phyloP scores from a whole-genome alignment of 768 basidiomycete species.

The Tricholoma hemisulphureum region DNA sequence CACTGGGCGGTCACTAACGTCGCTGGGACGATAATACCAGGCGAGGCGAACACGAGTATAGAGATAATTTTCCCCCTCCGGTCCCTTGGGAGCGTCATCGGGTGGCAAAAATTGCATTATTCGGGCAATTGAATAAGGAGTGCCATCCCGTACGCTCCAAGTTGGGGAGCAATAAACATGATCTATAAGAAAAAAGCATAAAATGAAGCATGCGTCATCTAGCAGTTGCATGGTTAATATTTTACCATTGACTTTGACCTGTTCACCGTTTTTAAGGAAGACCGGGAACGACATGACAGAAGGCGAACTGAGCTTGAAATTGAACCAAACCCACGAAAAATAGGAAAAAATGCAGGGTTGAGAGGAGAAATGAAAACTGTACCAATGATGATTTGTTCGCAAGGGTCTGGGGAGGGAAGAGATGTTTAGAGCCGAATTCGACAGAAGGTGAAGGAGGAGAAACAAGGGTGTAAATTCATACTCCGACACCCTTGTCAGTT shows the following conservation, averaged over 20 bases:
- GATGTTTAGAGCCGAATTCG: constrained; percentile 23
- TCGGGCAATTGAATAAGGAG: constrained; percentile 92
- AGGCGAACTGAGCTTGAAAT: constrained; percentile 33
- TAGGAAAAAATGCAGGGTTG: constrained; percentile 22
- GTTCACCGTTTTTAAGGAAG: constrained; percentile 78
- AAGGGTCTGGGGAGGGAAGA: constrained; percentile 19
- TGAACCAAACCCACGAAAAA: constrained; percentile 31
- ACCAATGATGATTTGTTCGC: constrained; percentile 17
- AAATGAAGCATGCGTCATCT: constrained; percentile 3
- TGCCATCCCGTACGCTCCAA: constrained; percentile 90
- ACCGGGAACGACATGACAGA: constrained; percentile 46
- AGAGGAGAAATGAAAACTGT: constrained; percentile 18
- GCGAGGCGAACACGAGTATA: constrained; percentile 87
- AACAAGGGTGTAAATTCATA: constrained; percentile 40
- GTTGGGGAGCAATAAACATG: constrained; percentile 96
- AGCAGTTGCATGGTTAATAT: constrained; percentile 22
- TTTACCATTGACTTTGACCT: constrained; percentile 85
- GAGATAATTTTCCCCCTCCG: constrained; percentile 63
- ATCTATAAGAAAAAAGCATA: constrained; percentile 59
- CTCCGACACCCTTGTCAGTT: constrained; percentile 34
- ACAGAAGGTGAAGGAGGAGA: constrained; percentile 39
- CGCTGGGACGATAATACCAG: constrained; percentile 96
- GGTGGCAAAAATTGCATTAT: constrained; percentile 96
- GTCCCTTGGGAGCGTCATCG: constrained; percentile 64
- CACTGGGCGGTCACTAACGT: constrained; percentile 89